These are phyloP conservation scores for Suillus spraguei DNA, from an alignment of 768 basidiomycete genomes.

Conservation along the genomic window DNA sequence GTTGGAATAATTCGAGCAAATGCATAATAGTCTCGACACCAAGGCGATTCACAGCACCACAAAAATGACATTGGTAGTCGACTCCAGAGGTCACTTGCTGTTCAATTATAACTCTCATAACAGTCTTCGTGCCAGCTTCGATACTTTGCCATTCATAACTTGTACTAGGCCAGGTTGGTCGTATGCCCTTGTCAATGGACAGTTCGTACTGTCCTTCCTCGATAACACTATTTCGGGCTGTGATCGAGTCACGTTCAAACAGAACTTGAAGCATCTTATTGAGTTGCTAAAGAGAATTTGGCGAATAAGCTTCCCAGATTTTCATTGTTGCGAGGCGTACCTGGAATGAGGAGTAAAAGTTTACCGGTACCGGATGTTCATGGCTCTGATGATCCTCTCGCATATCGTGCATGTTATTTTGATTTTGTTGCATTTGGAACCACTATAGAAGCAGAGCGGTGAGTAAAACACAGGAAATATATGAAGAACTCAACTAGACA, in stretches of 20 bases:
- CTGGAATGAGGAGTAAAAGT: constrained; percentile 29
- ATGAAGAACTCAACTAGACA: neutral
- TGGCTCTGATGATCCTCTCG: constrained; percentile 13
- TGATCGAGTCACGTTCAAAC: constrained; percentile 21
- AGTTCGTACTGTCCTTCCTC: constrained; percentile 30
- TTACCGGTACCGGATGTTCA: constrained; percentile 28
- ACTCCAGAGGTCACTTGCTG: constrained; percentile 19
- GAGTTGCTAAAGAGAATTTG: constrained; percentile 22
- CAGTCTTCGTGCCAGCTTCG: constrained; percentile 28
- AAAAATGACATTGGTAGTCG: constrained; percentile 25
- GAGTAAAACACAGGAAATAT: neutral
- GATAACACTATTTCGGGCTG: constrained; percentile 24
- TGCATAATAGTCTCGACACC: constrained; percentile 13
- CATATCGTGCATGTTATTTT: neutral
- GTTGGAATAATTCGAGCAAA: constrained; percentile 19
- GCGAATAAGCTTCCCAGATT: neutral
- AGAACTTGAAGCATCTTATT: constrained; percentile 22
- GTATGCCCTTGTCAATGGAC: constrained; percentile 25
- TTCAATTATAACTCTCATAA: constrained; percentile 29
- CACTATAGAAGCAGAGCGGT: neutral
- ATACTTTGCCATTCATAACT: constrained; percentile 26
- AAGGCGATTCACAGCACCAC: constrained; percentile 7
- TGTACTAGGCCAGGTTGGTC: constrained; percentile 24
- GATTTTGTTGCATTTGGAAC: neutral
- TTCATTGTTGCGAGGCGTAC: constrained; percentile 12